Base-by-base conservation (phyloP, 169 alveolate genomes). In the Plasmodium inui region DNA sequence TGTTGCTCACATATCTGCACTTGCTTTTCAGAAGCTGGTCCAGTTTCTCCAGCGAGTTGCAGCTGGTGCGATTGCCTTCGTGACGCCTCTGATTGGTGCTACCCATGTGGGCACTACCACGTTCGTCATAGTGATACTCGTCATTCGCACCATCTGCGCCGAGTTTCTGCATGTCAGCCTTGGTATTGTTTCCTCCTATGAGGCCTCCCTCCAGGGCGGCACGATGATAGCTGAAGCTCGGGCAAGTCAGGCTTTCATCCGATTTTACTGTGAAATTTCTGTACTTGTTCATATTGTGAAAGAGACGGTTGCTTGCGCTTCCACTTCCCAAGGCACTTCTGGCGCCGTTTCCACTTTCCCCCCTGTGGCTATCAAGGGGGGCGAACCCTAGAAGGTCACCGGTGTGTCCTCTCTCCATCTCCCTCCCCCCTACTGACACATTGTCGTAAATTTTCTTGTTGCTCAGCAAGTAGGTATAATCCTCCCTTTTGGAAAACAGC, bases 1-100 rank as follows among this genome's bases (percentile, higher is more conserved):
- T 76, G 30, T 39, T 46, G 46, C 32, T 79, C 34, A 88, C 1
- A 34, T 22, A 37, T 12, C 46, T 78, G 12, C 34, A 78, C 50
- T 88, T 88, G 44, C 50, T 88, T 79, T 88, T 76, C 32, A 88
- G 46, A 14, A 88, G 81, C 76, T 22, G 81, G 32, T 88, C 94
- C 28, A 88, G 22, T 57, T 41, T 88, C 71, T 88, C 94, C 17
- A 88, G 32, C 4, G 94, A 88, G 82, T 88, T 80, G 26, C n/a
- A 79, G 39, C 46, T 88, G 5, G 37, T 28, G 14, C 53, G 32
- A 10, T 8, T 22, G 17, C 46, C 70, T 9, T 19, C 34, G 0
- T 44, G 57, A 6, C 19, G 32, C 17, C 28, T 80, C 57, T 19
- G n/a, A 7, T 17, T 14, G 14, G 14, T n/a, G 39, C 30, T 78